Evolutionary conservation across 1,284 basidiomycete genomes (phyloP), one percentile per base, ranked within the genome.

Genomic region (Cerrena zonata): DNA sequence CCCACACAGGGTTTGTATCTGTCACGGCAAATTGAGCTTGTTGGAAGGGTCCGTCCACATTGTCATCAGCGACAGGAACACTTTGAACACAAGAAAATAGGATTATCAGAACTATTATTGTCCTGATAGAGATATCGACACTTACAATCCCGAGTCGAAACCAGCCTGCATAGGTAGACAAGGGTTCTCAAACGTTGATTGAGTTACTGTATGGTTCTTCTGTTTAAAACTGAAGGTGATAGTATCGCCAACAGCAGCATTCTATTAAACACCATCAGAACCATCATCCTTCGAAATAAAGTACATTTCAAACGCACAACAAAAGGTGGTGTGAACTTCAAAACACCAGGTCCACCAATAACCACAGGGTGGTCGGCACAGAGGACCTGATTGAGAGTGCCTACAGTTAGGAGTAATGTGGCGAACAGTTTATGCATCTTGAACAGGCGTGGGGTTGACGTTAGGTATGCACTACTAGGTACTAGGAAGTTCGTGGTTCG

Each of bases 131-230:
- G n/a, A n/a, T n/a, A n/a, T n/a, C n/a, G n/a, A n/a, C 15, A 68
- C 74, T 63, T 55, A 82, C 81, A 81, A 83, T 54, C 74, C 77
- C 45, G 79, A 73, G 58, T 82, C 78, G 58, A 83, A 80, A 2
- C 80, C 81, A 42, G 61, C 67, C 24, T 42, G 41, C 7, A 65
- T 51, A 11, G 65, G 64, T 0, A 64, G 52, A 56, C 82, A 85
- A 1, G 83, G 83, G 10, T 61, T 65, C 1, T 65, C 66, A 22
- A 84, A 71, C 2, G 77, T 71, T 2, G 80, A 82, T 54, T 83
- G 81, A 0, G 81, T 82, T 21, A 72, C 76, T 5, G 81, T 83
- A 58, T 85, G 82, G 61, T 84, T 84, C 62, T 81, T 77, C 62
- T 79, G 77, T 59, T 70, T 61, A 69, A 83, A 82, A 15, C 63